These are phyloP conservation scores for Carex kokanica DNA, from an alignment of 176 grass and related monocot genomes.

Conservation along the genomic window DNA sequence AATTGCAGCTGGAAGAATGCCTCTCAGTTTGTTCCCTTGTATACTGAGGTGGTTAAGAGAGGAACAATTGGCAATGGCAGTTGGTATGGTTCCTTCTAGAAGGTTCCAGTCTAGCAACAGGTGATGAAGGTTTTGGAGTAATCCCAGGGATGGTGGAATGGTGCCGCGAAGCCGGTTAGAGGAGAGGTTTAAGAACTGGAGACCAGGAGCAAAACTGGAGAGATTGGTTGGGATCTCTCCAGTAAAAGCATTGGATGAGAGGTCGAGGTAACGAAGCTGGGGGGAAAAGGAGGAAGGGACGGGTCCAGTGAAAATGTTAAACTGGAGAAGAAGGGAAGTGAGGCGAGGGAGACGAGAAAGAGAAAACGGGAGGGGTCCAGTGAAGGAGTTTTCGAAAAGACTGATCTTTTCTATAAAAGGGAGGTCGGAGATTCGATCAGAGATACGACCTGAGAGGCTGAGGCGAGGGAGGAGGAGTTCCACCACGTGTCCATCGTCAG, in stretches of 20 bases:
- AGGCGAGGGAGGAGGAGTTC: conserved; percentile 52
- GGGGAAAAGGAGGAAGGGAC: conserved; percentile 50
- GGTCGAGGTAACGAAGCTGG: conserved; percentile 55
- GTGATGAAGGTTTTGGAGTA: conserved; percentile 57
- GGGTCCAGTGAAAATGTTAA: conserved; percentile 50
- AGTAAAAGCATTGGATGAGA: conserved; percentile 77
- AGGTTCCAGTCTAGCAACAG: conserved; percentile 87
- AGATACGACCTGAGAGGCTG: conserved; percentile 58
- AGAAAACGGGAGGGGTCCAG: conserved; percentile 23
- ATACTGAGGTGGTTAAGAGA: conserved; percentile 70
- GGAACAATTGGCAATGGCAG: conserved; percentile 73
- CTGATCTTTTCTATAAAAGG: conserved; percentile 57
- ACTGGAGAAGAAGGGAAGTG: too few species aligned
- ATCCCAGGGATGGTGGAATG: conserved; percentile 56
- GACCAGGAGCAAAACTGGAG: conserved; percentile 11
- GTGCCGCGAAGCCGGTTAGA: conserved; percentile 82
- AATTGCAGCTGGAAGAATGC: conserved; percentile 71
- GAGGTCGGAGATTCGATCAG: conserved; percentile 51
- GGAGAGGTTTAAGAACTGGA: conserved; percentile 82
- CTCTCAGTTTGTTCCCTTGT: conserved; percentile 66
- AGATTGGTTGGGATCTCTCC: conserved; percentile 41
- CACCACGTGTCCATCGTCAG: conserved; percentile 48
- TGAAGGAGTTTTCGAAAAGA: conserved; percentile 67
- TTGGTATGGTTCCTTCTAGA: conserved; percentile 77
- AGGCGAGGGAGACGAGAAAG: too few species aligned